Percentiles rank a stretch among this genome's conserved stretches.
phyloP scores from a whole-genome alignment of 1,284 basidiomycete species.

The Melampsora americana region DNA sequence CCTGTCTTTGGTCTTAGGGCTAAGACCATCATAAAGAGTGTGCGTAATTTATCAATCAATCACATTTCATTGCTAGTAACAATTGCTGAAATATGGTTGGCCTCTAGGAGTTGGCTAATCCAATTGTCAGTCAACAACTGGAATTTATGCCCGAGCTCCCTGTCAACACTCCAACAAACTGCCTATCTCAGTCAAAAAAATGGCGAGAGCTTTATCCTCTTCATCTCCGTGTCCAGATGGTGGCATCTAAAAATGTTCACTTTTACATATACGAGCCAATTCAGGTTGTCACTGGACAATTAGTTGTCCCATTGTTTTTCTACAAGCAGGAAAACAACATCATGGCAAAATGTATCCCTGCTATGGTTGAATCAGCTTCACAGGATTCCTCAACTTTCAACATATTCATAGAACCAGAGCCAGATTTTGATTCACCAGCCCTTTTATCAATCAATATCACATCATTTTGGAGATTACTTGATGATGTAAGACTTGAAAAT shows the following conservation, averaged over 20 bases:
- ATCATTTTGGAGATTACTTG: background rate
- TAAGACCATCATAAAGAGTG: background rate
- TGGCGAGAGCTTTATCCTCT: background rate
- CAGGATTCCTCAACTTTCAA: background rate
- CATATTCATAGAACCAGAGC: background rate
- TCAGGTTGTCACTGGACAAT: background rate
- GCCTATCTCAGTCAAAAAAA: slow-evolving; percentile 8
- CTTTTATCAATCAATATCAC: background rate
- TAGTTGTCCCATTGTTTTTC: slow-evolving; percentile 6
- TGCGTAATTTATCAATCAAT: too few species aligned
- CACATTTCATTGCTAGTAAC: too few species aligned
- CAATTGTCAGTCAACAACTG: background rate
- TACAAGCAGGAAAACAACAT: background rate
- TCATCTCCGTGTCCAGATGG: slow-evolving; percentile 6
- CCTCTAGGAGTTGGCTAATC: slow-evolving; percentile 10
- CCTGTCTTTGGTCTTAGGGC: background rate
- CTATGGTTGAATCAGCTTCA: background rate
- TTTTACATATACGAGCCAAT: slow-evolving; percentile 15
- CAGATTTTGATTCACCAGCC: background rate
- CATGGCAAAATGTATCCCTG: background rate
- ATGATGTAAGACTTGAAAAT: background rate
- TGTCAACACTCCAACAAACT: background rate
- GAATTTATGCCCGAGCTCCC: background rate
- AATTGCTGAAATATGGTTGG: background rate
- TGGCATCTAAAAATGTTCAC: background rate